Evolutionary conservation across 1,284 basidiomycete species (phyloP).

Genomic region (Neolentinus lepideus): DNA sequence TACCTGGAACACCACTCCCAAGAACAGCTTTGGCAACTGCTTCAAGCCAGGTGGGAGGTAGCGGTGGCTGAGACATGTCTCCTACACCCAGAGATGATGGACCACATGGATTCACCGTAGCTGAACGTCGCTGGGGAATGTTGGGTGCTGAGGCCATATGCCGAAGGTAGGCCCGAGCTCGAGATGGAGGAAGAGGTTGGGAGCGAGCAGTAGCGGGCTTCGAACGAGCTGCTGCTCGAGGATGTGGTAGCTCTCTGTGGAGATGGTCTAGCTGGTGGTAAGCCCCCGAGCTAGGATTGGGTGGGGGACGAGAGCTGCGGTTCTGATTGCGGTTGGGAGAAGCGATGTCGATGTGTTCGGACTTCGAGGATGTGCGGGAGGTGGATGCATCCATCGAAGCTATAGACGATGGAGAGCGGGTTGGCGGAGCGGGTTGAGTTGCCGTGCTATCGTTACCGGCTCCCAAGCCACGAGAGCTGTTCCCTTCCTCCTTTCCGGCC

Average conservation of each 20-base stretch:
- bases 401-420: neutral
- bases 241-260: neutral
- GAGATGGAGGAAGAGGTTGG: constrained; percentile 28
- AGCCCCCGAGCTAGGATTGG: neutral
- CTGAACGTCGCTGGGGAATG: constrained; percentile 23
- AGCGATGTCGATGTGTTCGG: neutral
- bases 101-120: neutral
- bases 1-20: constrained; percentile 45
- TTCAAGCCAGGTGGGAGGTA: constrained; percentile 58
- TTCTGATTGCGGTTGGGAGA: neutral
- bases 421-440: neutral
- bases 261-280: constrained; percentile 3
- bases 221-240: constrained; percentile 8
- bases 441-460: neutral
- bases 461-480: constrained; percentile 17
- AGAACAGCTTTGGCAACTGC: constrained; percentile 32
- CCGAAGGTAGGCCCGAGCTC: constrained; percentile 55
- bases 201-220: constrained; percentile 17
- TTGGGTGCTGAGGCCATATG: constrained; percentile 62
- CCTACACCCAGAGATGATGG: neutral
- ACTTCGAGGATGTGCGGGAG: neutral
- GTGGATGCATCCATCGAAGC: constrained; percentile 4
- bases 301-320: neutral
- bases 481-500: constrained; percentile 11
- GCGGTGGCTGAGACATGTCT: constrained; percentile 27